Evolutionary conservation across 805 yeast genomes (phyloP).

Genomic region (Cyberlindnera maritima): DNA sequence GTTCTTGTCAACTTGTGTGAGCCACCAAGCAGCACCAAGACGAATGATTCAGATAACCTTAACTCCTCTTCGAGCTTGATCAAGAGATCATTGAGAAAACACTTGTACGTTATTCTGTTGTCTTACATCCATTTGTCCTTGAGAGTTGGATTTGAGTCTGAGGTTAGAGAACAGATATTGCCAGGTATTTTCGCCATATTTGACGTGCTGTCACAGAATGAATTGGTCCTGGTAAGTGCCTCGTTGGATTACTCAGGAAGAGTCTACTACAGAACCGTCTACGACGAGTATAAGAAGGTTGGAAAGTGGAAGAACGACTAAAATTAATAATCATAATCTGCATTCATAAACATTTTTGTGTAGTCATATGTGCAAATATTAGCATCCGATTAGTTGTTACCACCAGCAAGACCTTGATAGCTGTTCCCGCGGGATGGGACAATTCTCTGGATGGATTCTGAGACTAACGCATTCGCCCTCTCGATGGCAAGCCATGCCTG

Average conservation of each 20-base stretch:
- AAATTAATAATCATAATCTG: background rate
- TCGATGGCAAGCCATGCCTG: slow-evolving; percentile 17
- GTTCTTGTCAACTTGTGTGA: slow-evolving; percentile 70
- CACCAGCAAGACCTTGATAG: slow-evolving; percentile 1
- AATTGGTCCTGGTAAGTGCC: slow-evolving; percentile 58
- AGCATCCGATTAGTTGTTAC: background rate
- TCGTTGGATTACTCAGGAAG: slow-evolving; percentile 70
- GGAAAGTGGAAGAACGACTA: slow-evolving; percentile 65
- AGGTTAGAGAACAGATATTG: slow-evolving; percentile 46
- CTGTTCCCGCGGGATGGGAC: slow-evolving; percentile 5
- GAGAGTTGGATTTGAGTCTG: slow-evolving; percentile 43
- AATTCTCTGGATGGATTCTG: background rate
- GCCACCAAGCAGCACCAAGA: slow-evolving; percentile 43
- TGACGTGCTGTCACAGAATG: slow-evolving; percentile 66
- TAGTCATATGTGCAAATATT: no score
- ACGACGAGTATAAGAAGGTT: slow-evolving; percentile 66
- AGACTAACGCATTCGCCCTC: slow-evolving; percentile 7
- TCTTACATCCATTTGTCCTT: slow-evolving; percentile 58
- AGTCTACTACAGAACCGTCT: slow-evolving; percentile 61
- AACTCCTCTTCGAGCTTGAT: slow-evolving; percentile 54
- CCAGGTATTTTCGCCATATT: slow-evolving; percentile 61
- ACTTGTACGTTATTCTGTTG: slow-evolving; percentile 55
- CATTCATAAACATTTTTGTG: background rate
- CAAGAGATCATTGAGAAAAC: slow-evolving; percentile 61
- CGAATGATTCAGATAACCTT: slow-evolving; percentile 34